Evolutionary conservation across 495 filamentous ascomycete species (phyloP), one percentile per base, ranked within the genome.

Genomic region (Hypoxylon rickii): DNA sequence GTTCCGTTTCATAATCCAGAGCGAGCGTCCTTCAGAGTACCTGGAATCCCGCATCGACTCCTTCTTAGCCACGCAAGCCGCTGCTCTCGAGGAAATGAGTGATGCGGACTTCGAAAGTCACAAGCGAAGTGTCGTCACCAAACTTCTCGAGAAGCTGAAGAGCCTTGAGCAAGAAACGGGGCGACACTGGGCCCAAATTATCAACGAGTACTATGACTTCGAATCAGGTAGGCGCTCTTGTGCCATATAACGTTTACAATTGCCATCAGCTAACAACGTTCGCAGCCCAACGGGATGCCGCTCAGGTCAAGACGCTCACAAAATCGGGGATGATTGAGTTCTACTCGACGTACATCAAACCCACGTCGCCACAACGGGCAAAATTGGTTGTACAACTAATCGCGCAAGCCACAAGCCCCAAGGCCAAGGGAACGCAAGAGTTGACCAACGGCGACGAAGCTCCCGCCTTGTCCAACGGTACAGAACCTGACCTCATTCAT

Each of bases 1-100:
- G 6, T 96, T 92, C 67, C 82, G 92, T 8, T 86, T 99, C 51
- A 85, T 97, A 58, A 93, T 99, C 37, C 94, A 99, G 75, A 95
- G 89, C 64, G 94, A 99, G 76, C 86, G 86, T 59, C 85, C 87
- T 2, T 85, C 88, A 0, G 76, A 84, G 29, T 96, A 96, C 67
- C 72, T 97, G 19, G 94, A 97, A 65, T 82, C 82, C 2, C 81
- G 95, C 17, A 96, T 97, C 58, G 90, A 97, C 60, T 73, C 78
- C 2, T 97, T 97, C 77, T 75, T 99, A 21, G 72, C 74, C 8
- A 71, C 72, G 12, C 91, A 89, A 52, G 82, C 76, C 20, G 73
- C 77, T 29, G 81, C 70, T 6, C 73, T 99, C 18, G 77, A 85
- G 48, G 77, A 84, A 17, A 96, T 97, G 91, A 78, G 79, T 15